phyloP scores from a whole-genome alignment of 495 filamentous ascomycete species.

The Penicillium robsamsonii region DNA sequence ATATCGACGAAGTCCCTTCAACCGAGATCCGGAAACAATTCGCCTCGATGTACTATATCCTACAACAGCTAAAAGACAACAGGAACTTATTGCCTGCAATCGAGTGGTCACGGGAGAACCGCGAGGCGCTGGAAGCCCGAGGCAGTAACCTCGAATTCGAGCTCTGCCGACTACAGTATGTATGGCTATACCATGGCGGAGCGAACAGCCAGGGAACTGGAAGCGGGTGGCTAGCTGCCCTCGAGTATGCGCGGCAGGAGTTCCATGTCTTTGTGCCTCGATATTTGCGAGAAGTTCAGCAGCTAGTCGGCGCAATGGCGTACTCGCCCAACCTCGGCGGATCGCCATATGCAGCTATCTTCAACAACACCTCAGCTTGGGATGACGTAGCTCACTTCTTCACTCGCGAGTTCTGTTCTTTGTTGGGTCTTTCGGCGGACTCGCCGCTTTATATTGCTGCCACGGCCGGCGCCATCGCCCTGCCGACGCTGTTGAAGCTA shows the following conservation, averaged over 20 bases:
- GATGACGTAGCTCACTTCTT: constrained; percentile 78
- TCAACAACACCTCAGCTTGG: constrained; percentile 72
- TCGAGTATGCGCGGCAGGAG: constrained; percentile 67
- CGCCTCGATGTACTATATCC: constrained; percentile 82
- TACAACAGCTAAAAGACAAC: constrained; percentile 66
- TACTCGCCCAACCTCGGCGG: constrained; percentile 64
- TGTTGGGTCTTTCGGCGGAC: constrained; percentile 81
- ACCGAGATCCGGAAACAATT: constrained; percentile 75
- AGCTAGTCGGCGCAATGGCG: constrained; percentile 73
- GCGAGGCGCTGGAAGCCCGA: constrained; percentile 66
- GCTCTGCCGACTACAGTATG: constrained; percentile 78
- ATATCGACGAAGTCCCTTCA: constrained; percentile 59
- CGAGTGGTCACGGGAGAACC: constrained; percentile 74
- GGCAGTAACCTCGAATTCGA: constrained; percentile 96
- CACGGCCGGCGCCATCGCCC: constrained; percentile 86
- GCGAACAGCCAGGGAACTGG: constrained; percentile 23
- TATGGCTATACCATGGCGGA: constrained; percentile 70
- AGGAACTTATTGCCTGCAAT: constrained; percentile 81
- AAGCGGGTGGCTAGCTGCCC: constrained; percentile 50
- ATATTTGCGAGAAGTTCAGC: constrained; percentile 71
- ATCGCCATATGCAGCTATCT: constrained; percentile 75
- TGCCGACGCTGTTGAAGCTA: constrained; percentile 81
- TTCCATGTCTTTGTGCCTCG: constrained; percentile 66
- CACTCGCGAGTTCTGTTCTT: constrained; percentile 90
- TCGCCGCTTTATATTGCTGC: constrained; percentile 88